A percentile compares a stretch with the other conserved stretches of the same genome.
Evolutionary conservation across 2,329 filamentous ascomycete species (phyloP).

Genomic region (Colletotrichum musae): DNA sequence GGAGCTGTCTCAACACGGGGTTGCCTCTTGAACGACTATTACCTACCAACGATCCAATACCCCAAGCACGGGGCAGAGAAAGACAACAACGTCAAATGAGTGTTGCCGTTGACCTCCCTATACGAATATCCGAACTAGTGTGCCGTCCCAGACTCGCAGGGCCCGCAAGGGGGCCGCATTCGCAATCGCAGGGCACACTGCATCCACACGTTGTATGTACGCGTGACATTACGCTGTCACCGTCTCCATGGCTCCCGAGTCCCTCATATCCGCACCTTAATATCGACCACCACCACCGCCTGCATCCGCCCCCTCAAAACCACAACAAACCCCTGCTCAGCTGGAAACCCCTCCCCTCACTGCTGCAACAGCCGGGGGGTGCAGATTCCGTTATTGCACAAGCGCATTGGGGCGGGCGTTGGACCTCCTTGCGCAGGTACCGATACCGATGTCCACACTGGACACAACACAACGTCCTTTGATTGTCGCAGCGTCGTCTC

Average conservation of each 20-base stretch:
- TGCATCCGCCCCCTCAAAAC: slow-evolving; percentile 26
- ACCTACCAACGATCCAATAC: too few species aligned
- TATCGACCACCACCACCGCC: slow-evolving; percentile 25
- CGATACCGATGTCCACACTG: neutral
- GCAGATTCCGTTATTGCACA: slow-evolving; percentile 15
- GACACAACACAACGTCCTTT: neutral
- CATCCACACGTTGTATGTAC: neutral
- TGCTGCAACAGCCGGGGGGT: slow-evolving; percentile 16
- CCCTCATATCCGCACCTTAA: slow-evolving; percentile 28
- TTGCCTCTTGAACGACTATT: too few species aligned
- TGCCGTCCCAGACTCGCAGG: neutral
- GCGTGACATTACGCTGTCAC: slow-evolving; percentile 3
- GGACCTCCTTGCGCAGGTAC: neutral
- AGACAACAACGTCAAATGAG: too few species aligned
- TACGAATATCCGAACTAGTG: slow-evolving; percentile 5
- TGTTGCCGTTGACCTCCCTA: neutral
- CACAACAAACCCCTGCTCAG: slow-evolving; percentile 33
- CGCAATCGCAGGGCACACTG: neutral
- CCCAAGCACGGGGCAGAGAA: too few species aligned
- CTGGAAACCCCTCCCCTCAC: slow-evolving; percentile 18
- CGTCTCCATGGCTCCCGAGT: neutral
- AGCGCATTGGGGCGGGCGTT: neutral
- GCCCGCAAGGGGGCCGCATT: slow-evolving; percentile 32
- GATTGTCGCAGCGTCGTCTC: neutral
- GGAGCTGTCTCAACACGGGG: too few species aligned